Evolutionary conservation across 1,139 yeast species (phyloP).

Genomic region (Lizanozyma gosingica): DNA sequence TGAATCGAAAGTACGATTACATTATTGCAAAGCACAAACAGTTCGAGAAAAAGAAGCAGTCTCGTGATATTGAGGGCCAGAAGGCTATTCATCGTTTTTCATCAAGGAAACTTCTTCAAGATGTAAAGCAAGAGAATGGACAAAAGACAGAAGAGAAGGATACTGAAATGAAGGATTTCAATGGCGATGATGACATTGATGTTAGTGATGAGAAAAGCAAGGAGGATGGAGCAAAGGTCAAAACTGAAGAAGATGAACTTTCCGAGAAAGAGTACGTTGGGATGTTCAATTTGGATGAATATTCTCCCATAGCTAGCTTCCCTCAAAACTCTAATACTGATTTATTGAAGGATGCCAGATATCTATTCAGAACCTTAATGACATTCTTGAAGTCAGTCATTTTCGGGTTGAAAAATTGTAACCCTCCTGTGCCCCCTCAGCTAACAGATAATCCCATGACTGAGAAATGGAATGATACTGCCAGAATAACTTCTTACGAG

Average conservation of each 20-base stretch:
- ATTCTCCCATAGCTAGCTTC: constrained; percentile 29
- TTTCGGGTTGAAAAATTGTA: constrained; percentile 82
- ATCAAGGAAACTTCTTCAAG: constrained; percentile 13
- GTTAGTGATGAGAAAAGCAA: constrained; percentile 7
- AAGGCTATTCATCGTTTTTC: constrained; percentile 34
- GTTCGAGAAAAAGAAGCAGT: constrained; percentile 34
- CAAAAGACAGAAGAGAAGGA: constrained; percentile 15
- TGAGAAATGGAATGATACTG: constrained; percentile 76
- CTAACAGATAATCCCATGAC: constrained; percentile 25
- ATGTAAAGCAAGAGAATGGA: constrained; percentile 6
- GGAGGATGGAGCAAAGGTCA: constrained; percentile 6
- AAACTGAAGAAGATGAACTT: constrained; percentile 12
- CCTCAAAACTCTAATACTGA: constrained; percentile 38
- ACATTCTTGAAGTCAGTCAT: constrained; percentile 85
- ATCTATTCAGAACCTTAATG: constrained; percentile 80
- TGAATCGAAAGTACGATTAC: constrained; percentile 63
- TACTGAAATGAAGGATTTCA: constrained; percentile 13
- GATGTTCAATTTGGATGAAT: constrained; percentile 30
- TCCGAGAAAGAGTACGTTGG: constrained; percentile 27
- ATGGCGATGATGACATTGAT: constrained; percentile 11
- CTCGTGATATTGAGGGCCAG: constrained; percentile 36
- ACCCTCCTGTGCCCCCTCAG: constrained; percentile 69
- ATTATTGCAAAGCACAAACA: constrained; percentile 56
- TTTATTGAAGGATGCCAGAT: constrained; percentile 79
- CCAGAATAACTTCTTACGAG: constrained; percentile 73